Base-by-base conservation (phyloP, 2,329 filamentous ascomycete genomes). In the Ophiostoma sp. region DNA sequence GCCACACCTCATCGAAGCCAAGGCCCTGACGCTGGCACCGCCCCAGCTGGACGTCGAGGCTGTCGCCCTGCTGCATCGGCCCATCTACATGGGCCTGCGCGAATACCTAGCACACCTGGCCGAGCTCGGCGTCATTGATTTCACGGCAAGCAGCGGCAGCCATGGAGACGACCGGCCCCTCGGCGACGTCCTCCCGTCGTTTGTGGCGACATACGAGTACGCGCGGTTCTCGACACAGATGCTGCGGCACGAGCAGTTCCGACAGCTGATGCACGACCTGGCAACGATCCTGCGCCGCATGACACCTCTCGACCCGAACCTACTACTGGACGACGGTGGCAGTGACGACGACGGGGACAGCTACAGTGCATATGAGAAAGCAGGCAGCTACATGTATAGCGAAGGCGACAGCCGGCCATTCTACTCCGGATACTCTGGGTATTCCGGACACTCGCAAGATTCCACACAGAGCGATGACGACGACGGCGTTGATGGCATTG, bases 1-100 rank as follows among this genome's bases (percentile, higher is more conserved):
- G 38, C 92, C 93, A 1, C 89, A 96, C 75, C 83, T 98, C 41
- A 91, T 98, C 71, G 94, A 98, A 80, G 94, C 92, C 9, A 94
- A 94, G 77, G 94, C 93, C 0, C 87, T 97, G n/a, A 93, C 91
- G 0, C 84, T 97, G 49, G 92, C 90, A 0, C 92, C 89, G 42
- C 81, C 82, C 0, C 75, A 82, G 36, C 84, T 90, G 1, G 89
- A 93, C 73, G 81, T 85, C 11, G 84, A 88, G 44, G 87, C 91
- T 1, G 85, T 93, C 6, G 85, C 85, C 4, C 78, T 93, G 12
- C 83, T 98, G 5, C 89, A 91, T 74, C 83, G 93, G 67, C 85
- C 87, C 2, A 81, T 83, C 1, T 83, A 84, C 62, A 91, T 93
- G 87, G 88, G 88, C 5, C 79, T 98, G 71, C 86, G 93, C 65